Conservation (phyloP, 805 yeast genomes). For the Saccharomycopsis oosterbeekiorum region DNA sequence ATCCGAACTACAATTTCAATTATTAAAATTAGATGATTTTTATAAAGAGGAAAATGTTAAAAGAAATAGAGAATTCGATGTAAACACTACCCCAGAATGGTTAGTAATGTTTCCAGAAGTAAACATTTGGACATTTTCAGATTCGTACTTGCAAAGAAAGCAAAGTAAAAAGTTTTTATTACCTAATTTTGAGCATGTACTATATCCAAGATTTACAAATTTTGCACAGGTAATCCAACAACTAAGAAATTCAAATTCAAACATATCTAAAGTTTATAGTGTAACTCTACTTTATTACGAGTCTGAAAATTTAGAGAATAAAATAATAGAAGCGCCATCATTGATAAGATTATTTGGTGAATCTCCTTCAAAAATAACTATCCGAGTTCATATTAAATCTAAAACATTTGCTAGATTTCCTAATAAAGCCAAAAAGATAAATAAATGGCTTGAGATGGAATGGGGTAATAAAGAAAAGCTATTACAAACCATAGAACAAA, state of each 20-base stretch:
- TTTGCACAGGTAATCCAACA: conserved; percentile 41
- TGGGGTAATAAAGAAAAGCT: conserved; percentile 65
- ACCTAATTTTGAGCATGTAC: conserved; percentile 48
- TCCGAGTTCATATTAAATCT: conserved; percentile 40
- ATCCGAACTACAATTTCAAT: conserved; percentile 28
- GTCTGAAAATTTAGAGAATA: conserved; percentile 5
- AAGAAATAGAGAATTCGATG: conserved; percentile 11
- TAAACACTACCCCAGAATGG: conserved; percentile 44
- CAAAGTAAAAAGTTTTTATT: conserved; percentile 47
- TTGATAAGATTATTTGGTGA: conserved; percentile 27
- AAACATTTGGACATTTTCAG: conserved; percentile 48
- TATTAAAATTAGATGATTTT: conserved; percentile 7
- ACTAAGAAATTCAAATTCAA: conserved; percentile 23
- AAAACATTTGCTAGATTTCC: conserved; percentile 41
- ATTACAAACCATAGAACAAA: conserved; percentile 31
- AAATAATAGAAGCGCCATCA: conserved; percentile 23
- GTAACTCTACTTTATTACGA: conserved; percentile 38
- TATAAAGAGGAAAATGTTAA: neutral
- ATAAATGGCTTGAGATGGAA: conserved; percentile 63
- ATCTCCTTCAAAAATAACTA: conserved; percentile 24
- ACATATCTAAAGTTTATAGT: conserved; percentile 36
- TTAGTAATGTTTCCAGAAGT: conserved; percentile 80
- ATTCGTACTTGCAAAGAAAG: conserved; percentile 38
- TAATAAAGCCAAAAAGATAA: conserved; percentile 42
- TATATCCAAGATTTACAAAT: conserved; percentile 70